phyloP scores from a whole-genome alignment of 208 protist species.

The Leishmania arabica region DNA sequence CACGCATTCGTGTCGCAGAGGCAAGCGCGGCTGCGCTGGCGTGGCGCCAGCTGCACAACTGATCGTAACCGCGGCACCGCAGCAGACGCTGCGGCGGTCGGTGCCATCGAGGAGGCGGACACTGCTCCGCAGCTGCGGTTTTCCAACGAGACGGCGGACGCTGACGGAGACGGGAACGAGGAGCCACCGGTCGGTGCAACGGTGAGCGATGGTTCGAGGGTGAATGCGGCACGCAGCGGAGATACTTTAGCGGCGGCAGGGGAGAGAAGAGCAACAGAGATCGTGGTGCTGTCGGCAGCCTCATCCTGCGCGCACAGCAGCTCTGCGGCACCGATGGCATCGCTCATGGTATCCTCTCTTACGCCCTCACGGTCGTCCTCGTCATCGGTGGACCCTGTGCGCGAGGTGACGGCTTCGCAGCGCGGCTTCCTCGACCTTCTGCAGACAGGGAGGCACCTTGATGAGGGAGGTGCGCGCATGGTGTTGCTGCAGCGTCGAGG shows the following conservation, averaged over 20 bases:
- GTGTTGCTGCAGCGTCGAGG: conserved; percentile 8
- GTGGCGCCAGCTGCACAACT: neutral
- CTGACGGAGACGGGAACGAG: neutral
- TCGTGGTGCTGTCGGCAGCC: neutral
- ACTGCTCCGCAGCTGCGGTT: neutral
- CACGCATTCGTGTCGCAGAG: neutral
- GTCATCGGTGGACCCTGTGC: conserved; percentile 23
- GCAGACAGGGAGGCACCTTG: neutral
- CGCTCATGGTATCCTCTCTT: neutral
- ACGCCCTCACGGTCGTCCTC: neutral
- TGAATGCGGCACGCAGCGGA: neutral
- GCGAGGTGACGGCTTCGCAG: conserved; percentile 25
- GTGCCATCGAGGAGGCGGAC: neutral
- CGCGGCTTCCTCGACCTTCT: conserved; percentile 25
- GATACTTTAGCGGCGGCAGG: neutral
- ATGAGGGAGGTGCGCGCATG: neutral
- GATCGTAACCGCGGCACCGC: neutral
- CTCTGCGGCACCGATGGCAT: neutral
- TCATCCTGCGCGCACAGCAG: neutral
- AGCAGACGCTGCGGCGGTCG: neutral
- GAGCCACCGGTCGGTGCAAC: neutral
- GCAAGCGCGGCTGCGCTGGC: neutral
- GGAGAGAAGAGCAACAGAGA: neutral
- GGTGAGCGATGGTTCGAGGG: neutral
- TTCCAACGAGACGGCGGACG: neutral